These are phyloP conservation scores for Fraxinus nigra DNA, from an alignment of 305 asterid species.

Conservation along the genomic window DNA sequence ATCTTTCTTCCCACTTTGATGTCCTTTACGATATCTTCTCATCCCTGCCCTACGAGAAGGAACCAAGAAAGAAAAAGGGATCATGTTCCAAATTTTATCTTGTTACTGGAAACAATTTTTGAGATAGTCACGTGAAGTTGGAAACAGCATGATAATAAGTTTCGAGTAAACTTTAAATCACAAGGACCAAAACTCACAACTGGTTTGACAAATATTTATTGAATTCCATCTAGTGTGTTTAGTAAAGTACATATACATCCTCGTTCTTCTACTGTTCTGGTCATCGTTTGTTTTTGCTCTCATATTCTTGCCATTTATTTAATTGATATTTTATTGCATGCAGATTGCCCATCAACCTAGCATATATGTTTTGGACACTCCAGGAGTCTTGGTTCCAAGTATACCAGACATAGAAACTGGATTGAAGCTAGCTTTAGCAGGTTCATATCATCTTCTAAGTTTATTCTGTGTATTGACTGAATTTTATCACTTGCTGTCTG, in stretches of 20 bases:
- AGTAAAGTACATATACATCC: background rate
- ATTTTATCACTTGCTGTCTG: background rate
- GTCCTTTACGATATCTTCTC: background rate
- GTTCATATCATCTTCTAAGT: conserved; percentile 27
- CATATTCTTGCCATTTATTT: background rate
- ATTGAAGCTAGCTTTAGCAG: conserved; percentile 90
- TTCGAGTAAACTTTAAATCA: background rate
- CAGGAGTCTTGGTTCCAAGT: conserved; percentile 93
- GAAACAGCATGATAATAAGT: background rate
- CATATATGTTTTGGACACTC: conserved; percentile 85
- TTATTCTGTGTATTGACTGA: background rate
- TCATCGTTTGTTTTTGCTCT: background rate
- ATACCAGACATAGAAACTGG: conserved; percentile 85
- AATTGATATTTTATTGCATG: conserved; percentile 1
- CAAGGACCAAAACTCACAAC: background rate
- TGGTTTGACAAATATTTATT: background rate
- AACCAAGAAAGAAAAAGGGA: background rate
- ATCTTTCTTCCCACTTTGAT: background rate
- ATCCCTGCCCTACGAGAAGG: background rate
- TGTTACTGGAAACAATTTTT: background rate
- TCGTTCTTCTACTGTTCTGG: background rate
- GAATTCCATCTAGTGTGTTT: background rate
- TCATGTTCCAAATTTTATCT: background rate
- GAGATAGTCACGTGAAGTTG: background rate
- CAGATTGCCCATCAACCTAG: conserved; percentile 95